Evolutionary conservation across 1,139 yeast genomes (phyloP).

Genomic region (Geotrichum klebahnii): DNA sequence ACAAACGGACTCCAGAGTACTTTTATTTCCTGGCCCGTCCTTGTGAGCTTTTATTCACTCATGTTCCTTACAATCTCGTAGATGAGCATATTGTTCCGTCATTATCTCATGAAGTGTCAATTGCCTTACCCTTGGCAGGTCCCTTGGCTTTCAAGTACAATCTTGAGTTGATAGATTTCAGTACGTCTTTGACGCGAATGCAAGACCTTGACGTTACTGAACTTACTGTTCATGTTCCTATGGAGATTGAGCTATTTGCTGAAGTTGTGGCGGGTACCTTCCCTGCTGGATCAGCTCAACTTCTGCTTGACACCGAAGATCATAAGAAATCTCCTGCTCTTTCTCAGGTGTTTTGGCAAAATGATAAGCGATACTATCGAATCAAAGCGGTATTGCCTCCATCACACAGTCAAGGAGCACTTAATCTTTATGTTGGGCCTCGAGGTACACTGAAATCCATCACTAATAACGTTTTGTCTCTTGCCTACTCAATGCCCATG

Average conservation of each 20-base stretch:
- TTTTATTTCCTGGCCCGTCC: conserved; percentile 81
- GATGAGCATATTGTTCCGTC: conserved; percentile 87
- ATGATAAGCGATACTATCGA: conserved; percentile 58
- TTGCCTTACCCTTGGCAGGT: conserved; percentile 77
- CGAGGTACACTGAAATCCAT: conserved; percentile 59
- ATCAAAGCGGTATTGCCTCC: conserved; percentile 79
- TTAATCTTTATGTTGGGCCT: conserved; percentile 70
- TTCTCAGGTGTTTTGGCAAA: conserved; percentile 71
- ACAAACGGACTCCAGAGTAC: conserved; percentile 37
- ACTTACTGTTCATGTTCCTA: conserved; percentile 66
- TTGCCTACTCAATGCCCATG: conserved; percentile 73
- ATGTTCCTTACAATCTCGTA: conserved; percentile 71
- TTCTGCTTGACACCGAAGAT: conserved; percentile 24
- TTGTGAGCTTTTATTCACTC: conserved; percentile 69
- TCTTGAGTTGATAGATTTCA: conserved; percentile 60
- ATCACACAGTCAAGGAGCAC: conserved; percentile 60
- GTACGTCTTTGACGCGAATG: conserved; percentile 70
- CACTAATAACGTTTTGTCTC: conserved; percentile 56
- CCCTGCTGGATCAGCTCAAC: conserved; percentile 27
- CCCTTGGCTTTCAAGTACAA: conserved; percentile 68
- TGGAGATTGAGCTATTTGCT: conserved; percentile 62
- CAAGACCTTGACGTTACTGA: conserved; percentile 76
- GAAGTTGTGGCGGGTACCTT: conserved; percentile 41
- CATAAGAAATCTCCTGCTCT: conserved; percentile 49
- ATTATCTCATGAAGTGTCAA: conserved; percentile 69